Percentiles rank a stretch among this genome's conserved stretches.
Evolutionary conservation across 2,329 filamentous ascomycete species (phyloP).

Genomic region (Colletotrichum lini): DNA sequence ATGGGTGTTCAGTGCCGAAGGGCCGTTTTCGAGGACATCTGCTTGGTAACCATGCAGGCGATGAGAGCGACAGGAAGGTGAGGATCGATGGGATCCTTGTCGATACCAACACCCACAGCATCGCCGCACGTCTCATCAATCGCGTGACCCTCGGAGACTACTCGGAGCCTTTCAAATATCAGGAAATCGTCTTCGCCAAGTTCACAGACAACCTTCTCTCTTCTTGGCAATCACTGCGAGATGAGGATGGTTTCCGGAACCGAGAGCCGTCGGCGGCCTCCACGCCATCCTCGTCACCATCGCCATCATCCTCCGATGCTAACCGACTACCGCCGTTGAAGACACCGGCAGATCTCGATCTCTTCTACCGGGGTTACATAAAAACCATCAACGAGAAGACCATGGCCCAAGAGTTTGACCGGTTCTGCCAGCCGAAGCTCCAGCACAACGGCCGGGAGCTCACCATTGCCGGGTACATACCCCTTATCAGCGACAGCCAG

Average conservation of each 20-base stretch:
- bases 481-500: slow-evolving; percentile 50
- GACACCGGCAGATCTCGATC: not conserved
- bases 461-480: slow-evolving; percentile 46
- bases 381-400: slow-evolving; percentile 51
- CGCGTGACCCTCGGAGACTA: not conserved
- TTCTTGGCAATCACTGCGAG: slow-evolving; percentile 15
- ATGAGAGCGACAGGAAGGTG: not conserved
- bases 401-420: slow-evolving; percentile 45
- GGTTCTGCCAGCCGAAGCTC: slow-evolving; percentile 48
- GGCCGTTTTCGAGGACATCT: not conserved
- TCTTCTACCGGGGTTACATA: slow-evolving; percentile 50
- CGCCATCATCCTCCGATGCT: not conserved
- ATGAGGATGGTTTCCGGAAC: not conserved
- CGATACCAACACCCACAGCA: not conserved
- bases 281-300: not conserved
- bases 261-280: not conserved
- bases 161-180: not conserved
- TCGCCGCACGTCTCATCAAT: slow-evolving; percentile 23
- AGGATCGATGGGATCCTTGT: slow-evolving; percentile 15
- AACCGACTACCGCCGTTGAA: not conserved
- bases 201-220: slow-evolving; percentile 7
- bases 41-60: not conserved
- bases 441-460: slow-evolving; percentile 49
- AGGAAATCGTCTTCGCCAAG: slow-evolving; percentile 22
- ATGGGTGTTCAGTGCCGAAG: not conserved